Base-by-base conservation (phyloP, 345 rosid genomes). In the Nephelium lappaceum region DNA sequence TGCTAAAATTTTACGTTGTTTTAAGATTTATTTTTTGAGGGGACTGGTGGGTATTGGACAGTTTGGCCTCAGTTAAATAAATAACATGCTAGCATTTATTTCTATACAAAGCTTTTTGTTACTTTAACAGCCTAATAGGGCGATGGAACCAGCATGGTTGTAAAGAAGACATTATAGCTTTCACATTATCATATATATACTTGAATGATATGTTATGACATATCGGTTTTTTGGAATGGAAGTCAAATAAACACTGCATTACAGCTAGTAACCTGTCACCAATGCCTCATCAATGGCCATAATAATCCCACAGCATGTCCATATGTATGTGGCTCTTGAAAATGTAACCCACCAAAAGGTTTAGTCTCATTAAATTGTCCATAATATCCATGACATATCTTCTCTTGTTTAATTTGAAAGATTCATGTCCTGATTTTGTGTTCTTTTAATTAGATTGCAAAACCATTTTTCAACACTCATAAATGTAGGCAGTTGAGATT, bases 401-500 rank as follows among this genome's bases (percentile, higher is more conserved):
- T 67, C 23, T 45, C 45, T 72, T 64, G 64, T 64, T 27, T 14
- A 21, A 41, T 73, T 21, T 3, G 73, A 27, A 11, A 41, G 58
- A 9, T 3, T 53, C 62, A 49, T 49, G 71, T 74, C 10, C 77
- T 53, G 39, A 64, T 16, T 3, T n/a, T 38, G 19, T 63, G 58
- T 57, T 65, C 41, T 23, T 49, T 6, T 25, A 31, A 31, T 14
- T 36, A 3, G 6, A 27, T 60, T 49, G 1, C 10, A 80, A n/a
- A 66, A 10, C 19, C 0, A 49, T 5, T 18, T 68, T 67, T 74
- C 71, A 78, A 66, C 72, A 25, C 57, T 78, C 82, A 88, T 90
- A 70, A 91, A 91, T 86, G 16, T 47, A 2, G 88, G 77, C 89
- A 81, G 95, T 89, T 94, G 95, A 86, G 69, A 15, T 88, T 88